These are phyloP conservation scores for Oryza glaberrima DNA, from an alignment of 176 grass and related monocot species.

Conservation along the genomic window DNA sequence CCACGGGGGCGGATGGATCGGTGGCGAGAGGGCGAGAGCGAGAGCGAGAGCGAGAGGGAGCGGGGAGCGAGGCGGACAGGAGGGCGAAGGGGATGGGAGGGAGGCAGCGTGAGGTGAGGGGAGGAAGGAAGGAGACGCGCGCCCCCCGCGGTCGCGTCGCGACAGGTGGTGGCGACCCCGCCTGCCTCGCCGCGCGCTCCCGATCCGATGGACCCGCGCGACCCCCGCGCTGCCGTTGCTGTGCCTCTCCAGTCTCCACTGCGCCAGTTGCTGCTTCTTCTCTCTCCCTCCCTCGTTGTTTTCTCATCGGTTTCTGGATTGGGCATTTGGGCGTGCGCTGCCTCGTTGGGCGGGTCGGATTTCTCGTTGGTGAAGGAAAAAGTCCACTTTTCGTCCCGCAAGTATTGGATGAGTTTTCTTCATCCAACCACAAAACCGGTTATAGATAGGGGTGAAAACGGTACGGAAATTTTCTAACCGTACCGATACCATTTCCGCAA, in stretches of 20 bases:
- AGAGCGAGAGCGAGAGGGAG: not conserved
- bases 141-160: not conserved
- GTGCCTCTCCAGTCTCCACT: constrained; percentile 29
- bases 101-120: constrained; percentile 7
- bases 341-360: not conserved
- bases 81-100: not conserved
- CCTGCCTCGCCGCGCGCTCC: constrained; percentile 14
- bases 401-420: too few relatives aligned
- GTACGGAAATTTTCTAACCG: too few relatives aligned
- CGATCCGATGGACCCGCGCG: constrained; percentile 61
- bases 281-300: not conserved
- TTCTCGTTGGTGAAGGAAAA: not conserved
- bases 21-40: not conserved
- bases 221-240: constrained; percentile 14
- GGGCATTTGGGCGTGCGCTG: not conserved
- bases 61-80: constrained; percentile 19
- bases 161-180: not conserved
- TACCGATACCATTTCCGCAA: too few relatives aligned
- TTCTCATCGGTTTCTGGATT: not conserved
- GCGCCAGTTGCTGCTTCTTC: not conserved
- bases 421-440: too few relatives aligned
- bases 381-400: too few relatives aligned
- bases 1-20: not conserved
- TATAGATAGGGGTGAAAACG: too few relatives aligned
- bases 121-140: not conserved